phyloP scores from a whole-genome alignment of 441 rosid species.

The Euphorbia celastroides region DNA sequence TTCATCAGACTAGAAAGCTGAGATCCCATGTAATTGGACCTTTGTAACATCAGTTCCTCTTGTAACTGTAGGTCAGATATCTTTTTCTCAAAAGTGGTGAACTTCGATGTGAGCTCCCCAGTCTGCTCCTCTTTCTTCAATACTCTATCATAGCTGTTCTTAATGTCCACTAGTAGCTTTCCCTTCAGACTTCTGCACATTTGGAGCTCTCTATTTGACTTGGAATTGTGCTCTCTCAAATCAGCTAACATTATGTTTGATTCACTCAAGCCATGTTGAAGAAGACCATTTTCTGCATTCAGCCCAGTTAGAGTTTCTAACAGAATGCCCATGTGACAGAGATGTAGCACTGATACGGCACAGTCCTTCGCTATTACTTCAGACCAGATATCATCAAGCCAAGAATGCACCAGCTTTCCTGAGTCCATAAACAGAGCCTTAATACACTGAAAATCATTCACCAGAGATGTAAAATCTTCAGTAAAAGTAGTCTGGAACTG shows the following conservation, averaged over 20 bases:
- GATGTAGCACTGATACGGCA: slow-evolving; percentile 87
- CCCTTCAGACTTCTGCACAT: slow-evolving; percentile 72
- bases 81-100: slow-evolving; percentile 67
- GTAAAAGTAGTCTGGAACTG: slow-evolving; percentile 43
- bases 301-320: slow-evolving; percentile 84
- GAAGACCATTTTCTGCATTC: slow-evolving; percentile 87
- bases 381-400: slow-evolving; percentile 97
- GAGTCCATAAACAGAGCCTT: slow-evolving; percentile 56
- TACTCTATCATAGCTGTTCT: slow-evolving; percentile 69
- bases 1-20: slow-evolving; percentile 72
- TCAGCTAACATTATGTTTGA: slow-evolving; percentile 68
- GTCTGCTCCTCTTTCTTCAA: slow-evolving; percentile 82
- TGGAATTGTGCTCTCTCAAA: slow-evolving; percentile 71
- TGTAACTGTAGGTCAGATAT: slow-evolving; percentile 67
- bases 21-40: slow-evolving; percentile 74
- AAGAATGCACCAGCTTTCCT: slow-evolving; percentile 49
- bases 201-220: slow-evolving; percentile 78
- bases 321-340: slow-evolving; percentile 90
- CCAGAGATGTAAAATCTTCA: slow-evolving; percentile 41
- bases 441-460: slow-evolving; percentile 40
- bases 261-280: slow-evolving; percentile 72
- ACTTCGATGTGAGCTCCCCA: slow-evolving; percentile 50
- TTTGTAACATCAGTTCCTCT: slow-evolving; percentile 91
- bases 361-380: slow-evolving; percentile 88
- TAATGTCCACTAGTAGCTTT: slow-evolving; percentile 80